Conservation (phyloP, 352 stramenopile genomes). For the Phytophthora megakarya region DNA sequence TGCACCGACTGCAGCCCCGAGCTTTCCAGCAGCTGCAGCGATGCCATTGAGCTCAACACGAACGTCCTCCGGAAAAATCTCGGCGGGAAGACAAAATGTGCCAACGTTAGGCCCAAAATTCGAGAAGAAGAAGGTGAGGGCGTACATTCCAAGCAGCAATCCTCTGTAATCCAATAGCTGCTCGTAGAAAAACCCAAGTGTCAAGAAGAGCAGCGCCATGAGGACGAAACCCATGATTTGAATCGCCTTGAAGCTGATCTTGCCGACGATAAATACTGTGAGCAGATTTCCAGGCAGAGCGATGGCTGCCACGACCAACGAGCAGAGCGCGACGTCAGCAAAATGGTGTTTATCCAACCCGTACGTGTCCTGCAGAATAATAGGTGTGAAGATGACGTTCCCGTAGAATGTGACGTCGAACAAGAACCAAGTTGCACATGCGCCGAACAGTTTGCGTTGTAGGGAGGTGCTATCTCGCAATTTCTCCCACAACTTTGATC, state of each 20-base stretch:
- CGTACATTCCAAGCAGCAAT: constrained; percentile 70
- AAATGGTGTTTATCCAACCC: constrained; percentile 63
- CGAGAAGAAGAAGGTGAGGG: constrained; percentile 88
- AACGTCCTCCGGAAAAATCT: constrained; percentile 75
- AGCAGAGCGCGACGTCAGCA: constrained; percentile 63
- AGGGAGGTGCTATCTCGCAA: constrained; percentile 39
- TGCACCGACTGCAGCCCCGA: constrained; percentile 66
- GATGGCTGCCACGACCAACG: constrained; percentile 69
- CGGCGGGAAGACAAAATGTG: constrained; percentile 84
- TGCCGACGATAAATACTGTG: constrained; percentile 64
- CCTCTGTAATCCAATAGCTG: constrained; percentile 46
- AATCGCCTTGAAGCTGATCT: constrained; percentile 76
- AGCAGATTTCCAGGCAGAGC: constrained; percentile 76
- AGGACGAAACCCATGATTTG: constrained; percentile 81
- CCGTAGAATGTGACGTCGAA: constrained; percentile 93
- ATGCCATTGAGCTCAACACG: constrained; percentile 86
- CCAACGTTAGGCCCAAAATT: constrained; percentile 90
- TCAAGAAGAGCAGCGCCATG: constrained; percentile 73
- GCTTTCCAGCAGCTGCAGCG: constrained; percentile 75
- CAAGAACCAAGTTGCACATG: constrained; percentile 90
- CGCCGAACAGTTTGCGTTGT: constrained; percentile 73
- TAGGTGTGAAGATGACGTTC: constrained; percentile 88
- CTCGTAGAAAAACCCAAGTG: constrained; percentile 59
- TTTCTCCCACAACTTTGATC: constrained; percentile 39
- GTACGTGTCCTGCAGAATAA: constrained; percentile 78